These are phyloP conservation scores for Fusarium napiforme DNA, from an alignment of 2,329 filamentous ascomycete genomes.

Conservation along the genomic window DNA sequence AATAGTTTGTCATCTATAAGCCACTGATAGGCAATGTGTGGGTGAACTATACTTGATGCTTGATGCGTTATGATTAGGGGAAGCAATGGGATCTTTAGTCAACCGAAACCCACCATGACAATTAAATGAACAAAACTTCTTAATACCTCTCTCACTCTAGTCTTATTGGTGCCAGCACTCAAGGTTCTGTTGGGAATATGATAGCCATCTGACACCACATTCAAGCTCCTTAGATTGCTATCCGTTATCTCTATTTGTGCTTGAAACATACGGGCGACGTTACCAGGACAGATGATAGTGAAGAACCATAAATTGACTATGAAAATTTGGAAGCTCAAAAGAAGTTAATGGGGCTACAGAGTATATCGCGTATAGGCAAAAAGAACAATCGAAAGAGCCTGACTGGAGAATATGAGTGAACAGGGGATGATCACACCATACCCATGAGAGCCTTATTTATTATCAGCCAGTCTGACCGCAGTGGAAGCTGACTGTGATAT, in stretches of 20 bases:
- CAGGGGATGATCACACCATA: background rate
- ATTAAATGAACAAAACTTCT: background rate
- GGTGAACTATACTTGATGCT: conserved; percentile 28
- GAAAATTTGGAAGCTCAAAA: background rate
- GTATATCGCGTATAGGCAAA: background rate
- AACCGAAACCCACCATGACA: conserved; percentile 9
- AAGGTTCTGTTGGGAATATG: background rate
- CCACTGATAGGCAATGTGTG: conserved; percentile 21
- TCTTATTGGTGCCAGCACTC: too few species aligned
- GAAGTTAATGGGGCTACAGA: background rate
- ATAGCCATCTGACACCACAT: background rate
- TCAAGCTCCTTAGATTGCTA: background rate
- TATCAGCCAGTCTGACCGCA: background rate
- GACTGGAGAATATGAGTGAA: background rate
- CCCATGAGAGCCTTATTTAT: background rate
- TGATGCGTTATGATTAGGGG: conserved; percentile 24
- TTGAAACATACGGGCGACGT: background rate
- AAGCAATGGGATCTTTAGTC: conserved; percentile 15
- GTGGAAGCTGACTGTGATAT: background rate
- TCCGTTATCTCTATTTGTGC: background rate
- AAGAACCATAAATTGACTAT: background rate
- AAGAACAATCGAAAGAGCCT: background rate
- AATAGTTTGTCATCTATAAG: conserved; percentile 27
- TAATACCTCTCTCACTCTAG: background rate
- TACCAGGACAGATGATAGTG: background rate